Evolutionary conservation across 2,329 filamentous ascomycete species (phyloP).

Genomic region (Paecilomyces niveus): DNA sequence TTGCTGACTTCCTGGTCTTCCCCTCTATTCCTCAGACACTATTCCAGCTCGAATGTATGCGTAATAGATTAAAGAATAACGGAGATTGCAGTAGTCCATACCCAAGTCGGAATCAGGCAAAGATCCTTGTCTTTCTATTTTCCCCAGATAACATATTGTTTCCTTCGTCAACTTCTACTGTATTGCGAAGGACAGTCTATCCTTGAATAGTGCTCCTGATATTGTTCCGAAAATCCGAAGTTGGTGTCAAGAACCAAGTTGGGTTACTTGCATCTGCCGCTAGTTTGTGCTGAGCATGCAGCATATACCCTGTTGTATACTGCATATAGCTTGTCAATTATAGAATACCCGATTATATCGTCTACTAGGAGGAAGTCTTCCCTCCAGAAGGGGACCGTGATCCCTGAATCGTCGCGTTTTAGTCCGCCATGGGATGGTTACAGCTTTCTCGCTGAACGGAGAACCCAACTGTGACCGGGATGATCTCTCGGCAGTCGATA

Average conservation of each 20-base stretch:
- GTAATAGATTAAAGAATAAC: background rate
- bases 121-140: background rate
- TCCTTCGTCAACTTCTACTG: no score
- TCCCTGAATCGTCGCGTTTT: no score
- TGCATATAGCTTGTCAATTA: background rate
- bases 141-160: background rate
- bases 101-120: background rate
- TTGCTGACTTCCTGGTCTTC: background rate
- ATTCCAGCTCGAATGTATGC: background rate
- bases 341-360: background rate
- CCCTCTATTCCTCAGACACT: background rate
- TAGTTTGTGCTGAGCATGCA: background rate
- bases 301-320: background rate
- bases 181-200: background rate
- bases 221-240: background rate
- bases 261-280: background rate
- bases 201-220: background rate
- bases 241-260: background rate
- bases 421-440: no score
- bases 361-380: background rate
- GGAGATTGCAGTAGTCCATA: background rate
- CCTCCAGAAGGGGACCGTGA: no score
- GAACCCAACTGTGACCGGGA: no score
- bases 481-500: no score
- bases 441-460: no score